phyloP scores from a whole-genome alignment of 352 stramenopile genomes.

The Pythium insidiosum region DNA sequence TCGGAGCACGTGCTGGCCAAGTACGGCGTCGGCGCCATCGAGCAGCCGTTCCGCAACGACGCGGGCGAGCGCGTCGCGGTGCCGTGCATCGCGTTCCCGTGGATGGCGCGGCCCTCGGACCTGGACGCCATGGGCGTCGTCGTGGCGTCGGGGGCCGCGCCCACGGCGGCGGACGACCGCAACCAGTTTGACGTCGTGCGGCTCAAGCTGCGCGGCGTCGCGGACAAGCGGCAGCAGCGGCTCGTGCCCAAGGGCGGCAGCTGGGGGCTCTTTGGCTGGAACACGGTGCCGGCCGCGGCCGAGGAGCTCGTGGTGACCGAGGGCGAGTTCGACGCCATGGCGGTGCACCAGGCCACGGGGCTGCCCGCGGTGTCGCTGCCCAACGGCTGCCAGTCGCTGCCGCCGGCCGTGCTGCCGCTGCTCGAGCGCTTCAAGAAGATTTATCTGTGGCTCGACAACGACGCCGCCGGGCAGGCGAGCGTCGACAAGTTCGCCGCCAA shows the following conservation, averaged over 20 bases:
- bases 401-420: conserved; percentile 91
- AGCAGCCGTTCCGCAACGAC: conserved; percentile 78
- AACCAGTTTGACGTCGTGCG: conserved; percentile 76
- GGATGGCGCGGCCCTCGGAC: conserved; percentile 87
- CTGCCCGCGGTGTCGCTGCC: conserved; percentile 92
- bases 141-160: background rate
- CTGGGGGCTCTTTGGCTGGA: conserved; percentile 99
- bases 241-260: conserved; percentile 89
- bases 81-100: conserved; percentile 94
- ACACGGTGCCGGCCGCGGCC: conserved; percentile 87
- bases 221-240: conserved; percentile 83
- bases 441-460: conserved; percentile 99
- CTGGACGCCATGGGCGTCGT: conserved; percentile 73
- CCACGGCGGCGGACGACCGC: conserved; percentile 31
- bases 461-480: conserved; percentile 91
- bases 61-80: conserved; percentile 37
- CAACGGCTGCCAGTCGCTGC: conserved; percentile 95
- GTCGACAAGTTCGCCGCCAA: conserved; percentile 96
- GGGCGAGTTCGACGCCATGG: conserved; percentile 96
- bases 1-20: conserved; percentile 69
- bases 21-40: conserved; percentile 85
- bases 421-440: conserved; percentile 97
- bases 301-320: conserved; percentile 96
- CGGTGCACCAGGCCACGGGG: conserved; percentile 94
- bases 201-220: conserved; percentile 78